Conservation (phyloP, 257 asterid species). For the Cordia subcordata region DNA sequence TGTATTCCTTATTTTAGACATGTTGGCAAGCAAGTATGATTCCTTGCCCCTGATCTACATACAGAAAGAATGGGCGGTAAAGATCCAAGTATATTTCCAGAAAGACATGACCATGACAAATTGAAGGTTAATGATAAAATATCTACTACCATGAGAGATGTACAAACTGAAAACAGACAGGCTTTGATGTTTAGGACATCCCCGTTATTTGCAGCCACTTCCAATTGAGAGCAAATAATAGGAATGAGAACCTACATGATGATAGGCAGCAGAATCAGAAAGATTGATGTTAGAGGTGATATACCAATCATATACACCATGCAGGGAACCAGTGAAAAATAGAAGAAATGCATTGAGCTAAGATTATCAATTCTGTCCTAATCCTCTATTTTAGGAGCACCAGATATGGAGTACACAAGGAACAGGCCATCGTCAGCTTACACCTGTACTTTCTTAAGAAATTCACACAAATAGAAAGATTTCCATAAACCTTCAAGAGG, state of each 20-base stretch:
- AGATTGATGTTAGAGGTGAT: neutral
- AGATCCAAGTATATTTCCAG: neutral
- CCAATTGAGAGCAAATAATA: constrained; percentile 47
- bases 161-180: constrained; percentile 72
- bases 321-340: neutral
- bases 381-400: no score
- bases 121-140: constrained; percentile 3
- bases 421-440: no score
- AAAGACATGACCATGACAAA: neutral
- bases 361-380: no score
- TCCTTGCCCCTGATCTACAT: constrained; percentile 59
- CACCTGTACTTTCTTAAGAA: no score
- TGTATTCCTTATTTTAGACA: constrained; percentile 43
- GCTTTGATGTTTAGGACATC: constrained; percentile 60
- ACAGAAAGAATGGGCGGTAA: neutral
- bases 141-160: constrained; percentile 65
- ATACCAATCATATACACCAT: neutral
- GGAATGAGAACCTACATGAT: constrained; percentile 78
- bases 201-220: constrained; percentile 43
- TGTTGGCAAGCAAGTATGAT: constrained; percentile 42
- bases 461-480: no score
- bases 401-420: no score
- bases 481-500: no score
- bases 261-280: constrained; percentile 15
- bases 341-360: neutral